Base-by-base conservation (phyloP, 306 rosid genomes). In the Prosopis cineraria region DNA sequence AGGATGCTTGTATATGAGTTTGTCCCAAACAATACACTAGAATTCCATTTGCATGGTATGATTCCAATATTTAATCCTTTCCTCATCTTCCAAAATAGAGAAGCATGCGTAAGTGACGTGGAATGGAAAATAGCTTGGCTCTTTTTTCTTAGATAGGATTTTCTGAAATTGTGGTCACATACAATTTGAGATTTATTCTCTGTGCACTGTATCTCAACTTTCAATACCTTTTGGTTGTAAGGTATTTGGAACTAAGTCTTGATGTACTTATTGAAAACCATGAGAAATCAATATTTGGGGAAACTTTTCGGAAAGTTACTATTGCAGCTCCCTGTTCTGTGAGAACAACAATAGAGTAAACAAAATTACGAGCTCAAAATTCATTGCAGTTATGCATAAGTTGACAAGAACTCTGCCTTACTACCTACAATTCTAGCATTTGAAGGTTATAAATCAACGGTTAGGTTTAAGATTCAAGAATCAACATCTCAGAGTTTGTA, bases 1-100 rank as follows among this genome's bases (percentile, higher is more conserved):
- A 88, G 88, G 80, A 40, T 90, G 84, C 92, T 90, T 79, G 85
- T 90, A 65, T 90, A 90, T 27, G 95, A 90, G 82, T 90, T 83
- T 16, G 87, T 90, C 59, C 45, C 85, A 16, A 88, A 90, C 41
- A 4, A 20, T 22, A 90, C 92, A 5, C 47, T 90, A 56, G 87
- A 88, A 72, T 88, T 88, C 80, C 95, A 90, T 80, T 80, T 90
- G 53, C 90, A 88, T 41, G 88, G 95, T 90, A 83, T 64, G 72
- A 74, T 27, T 39, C 37, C 11, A 3, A 62, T 44, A 65, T 43
- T 0, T 4, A 68, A 34, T n/a, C n/a, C n/a, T n/a, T n/a, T 0
- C 59, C 62, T 43, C 10, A 6, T 39, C 40, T n/a, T 43, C 69
- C 29, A 24, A 24, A 47, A 66, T 37, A 36, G 65, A 75, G 52